Evolutionary conservation across 2,329 filamentous ascomycete species (phyloP).

Genomic region (Herpotrichia juniperi): DNA sequence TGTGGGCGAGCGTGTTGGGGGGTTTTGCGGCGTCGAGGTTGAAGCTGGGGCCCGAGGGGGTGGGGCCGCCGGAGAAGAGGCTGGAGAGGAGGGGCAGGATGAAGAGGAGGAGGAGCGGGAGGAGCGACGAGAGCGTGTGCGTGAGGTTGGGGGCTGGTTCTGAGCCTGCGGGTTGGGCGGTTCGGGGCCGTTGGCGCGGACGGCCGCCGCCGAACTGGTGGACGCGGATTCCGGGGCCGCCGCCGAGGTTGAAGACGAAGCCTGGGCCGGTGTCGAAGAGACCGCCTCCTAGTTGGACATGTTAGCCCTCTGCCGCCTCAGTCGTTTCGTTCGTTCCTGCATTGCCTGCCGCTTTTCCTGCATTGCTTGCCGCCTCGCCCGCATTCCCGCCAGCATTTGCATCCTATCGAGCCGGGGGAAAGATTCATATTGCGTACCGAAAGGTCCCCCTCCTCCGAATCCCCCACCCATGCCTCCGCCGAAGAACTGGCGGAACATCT

Average conservation of each 20-base stretch:
- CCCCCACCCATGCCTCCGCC: slow-evolving; percentile 70
- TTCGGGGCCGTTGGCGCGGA: slow-evolving; percentile 74
- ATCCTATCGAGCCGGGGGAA: slow-evolving; percentile 8
- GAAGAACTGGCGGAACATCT: slow-evolving; percentile 97
- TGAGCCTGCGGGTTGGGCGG: slow-evolving; percentile 60
- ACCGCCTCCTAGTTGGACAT: slow-evolving; percentile 51
- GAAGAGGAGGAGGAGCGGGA: slow-evolving; percentile 86
- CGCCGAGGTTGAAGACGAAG: slow-evolving; percentile 95
- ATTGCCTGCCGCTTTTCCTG: no score
- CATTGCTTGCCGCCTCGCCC: no score
- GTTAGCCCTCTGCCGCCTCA: no score
- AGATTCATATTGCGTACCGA: slow-evolving; percentile 58
- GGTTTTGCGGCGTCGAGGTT: slow-evolving; percentile 74
- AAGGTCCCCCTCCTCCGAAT: slow-evolving; percentile 68
- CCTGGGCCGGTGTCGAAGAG: slow-evolving; percentile 79
- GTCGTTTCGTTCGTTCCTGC: no score
- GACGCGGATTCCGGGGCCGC: slow-evolving; percentile 87
- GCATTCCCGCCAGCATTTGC: no score
- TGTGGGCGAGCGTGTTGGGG: slow-evolving; percentile 76
- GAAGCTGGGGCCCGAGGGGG: slow-evolving; percentile 69
- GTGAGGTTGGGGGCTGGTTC: slow-evolving; percentile 58
- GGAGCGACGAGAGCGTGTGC: slow-evolving; percentile 70
- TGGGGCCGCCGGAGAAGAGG: slow-evolving; percentile 64
- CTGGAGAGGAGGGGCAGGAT: slow-evolving; percentile 82
- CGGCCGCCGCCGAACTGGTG: slow-evolving; percentile 89